Base-by-base conservation (phyloP, 1,284 basidiomycete genomes). In the Taiwanofungus camphoratus region DNA sequence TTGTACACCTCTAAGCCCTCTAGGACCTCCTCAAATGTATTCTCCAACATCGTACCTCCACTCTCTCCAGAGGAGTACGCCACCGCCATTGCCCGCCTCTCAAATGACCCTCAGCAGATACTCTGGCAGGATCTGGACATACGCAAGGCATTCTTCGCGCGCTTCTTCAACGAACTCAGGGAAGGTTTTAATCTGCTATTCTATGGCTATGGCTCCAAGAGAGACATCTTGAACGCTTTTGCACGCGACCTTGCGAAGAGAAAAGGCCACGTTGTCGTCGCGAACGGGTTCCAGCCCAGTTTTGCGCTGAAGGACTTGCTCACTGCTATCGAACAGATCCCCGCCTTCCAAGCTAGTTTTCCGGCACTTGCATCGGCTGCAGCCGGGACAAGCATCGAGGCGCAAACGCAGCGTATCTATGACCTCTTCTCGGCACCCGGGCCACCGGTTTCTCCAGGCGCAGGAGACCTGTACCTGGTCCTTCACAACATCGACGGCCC, bases 191-290 rank as follows among this genome's bases (percentile, higher is more conserved):
- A 89, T 59, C 65, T 96, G 41, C 62, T 93, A 8, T 82, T 90
- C 58, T 90, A 92, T 55, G 93, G 93, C 0, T 79, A 81, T 54
- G 93, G 93, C 1, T 92, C 88, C 18, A 97, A 96, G 60, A 72
- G 88, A 39, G 63, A 59, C 11, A 52, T 86, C 4, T 65, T 96
- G 19, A 90, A 94, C 60, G 65, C 74, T 16, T 87, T 95, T 51
- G 87, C 84, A 1, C 67, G 55, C 62, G 11, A 80, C 86, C 50
- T 55, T 18, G 39, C 46, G 15, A 36, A 39, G 29, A 31, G 48
- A 2, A 46, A 52, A 0, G 88, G 86, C 0, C 77, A 90, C 54
- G 82, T 88, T 37, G 75, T 92, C 34, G 73, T 94, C 18, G 76
- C 83, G 24, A 92, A 96, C 55, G 91, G 79, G 0, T 90, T 84